Evolutionary conservation across 176 grass and related monocot species (phyloP).

Genomic region (Bonia amplexicaulis): DNA sequence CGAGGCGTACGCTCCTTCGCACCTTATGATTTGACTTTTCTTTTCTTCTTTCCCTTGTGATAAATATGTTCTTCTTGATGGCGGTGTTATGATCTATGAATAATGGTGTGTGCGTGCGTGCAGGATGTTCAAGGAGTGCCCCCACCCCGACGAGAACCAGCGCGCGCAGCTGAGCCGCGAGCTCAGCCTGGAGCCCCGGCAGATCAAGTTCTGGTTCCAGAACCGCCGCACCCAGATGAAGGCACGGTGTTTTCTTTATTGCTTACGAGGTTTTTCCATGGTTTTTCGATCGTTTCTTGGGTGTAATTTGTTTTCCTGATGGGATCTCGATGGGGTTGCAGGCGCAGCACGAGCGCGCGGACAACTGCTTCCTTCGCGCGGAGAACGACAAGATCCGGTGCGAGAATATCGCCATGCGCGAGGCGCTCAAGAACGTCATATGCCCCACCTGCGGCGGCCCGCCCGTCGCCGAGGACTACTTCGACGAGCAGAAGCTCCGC

Average conservation of each 20-base stretch:
- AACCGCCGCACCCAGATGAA: slow-evolving; percentile 99
- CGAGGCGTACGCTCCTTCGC: slow-evolving; percentile 51
- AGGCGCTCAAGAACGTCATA: slow-evolving; percentile 82
- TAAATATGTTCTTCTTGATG: neutral
- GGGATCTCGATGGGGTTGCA: slow-evolving; percentile 17
- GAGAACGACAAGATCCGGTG: slow-evolving; percentile 99
- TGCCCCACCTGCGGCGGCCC: slow-evolving; percentile 85
- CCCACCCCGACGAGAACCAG: slow-evolving; percentile 97
- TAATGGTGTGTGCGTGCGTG: slow-evolving; percentile 1
- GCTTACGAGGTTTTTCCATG: neutral
- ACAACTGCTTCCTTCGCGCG: slow-evolving; percentile 77
- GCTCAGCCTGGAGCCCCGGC: slow-evolving; percentile 71
- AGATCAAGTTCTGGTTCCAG: slow-evolving; percentile 99
- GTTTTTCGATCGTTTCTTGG: neutral
- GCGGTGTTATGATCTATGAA: neutral
- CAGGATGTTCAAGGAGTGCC: slow-evolving; percentile 97
- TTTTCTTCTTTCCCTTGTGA: neutral
- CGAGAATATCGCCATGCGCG: slow-evolving; percentile 93
- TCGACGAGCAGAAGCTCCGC: slow-evolving; percentile 95
- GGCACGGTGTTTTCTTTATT: slow-evolving; percentile 8
- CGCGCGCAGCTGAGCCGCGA: slow-evolving; percentile 82
- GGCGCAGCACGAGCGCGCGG: slow-evolving; percentile 83
- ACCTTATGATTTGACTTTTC: neutral
- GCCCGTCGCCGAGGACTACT: slow-evolving; percentile 72
- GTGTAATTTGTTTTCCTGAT: neutral